A percentile compares a stretch with the other conserved stretches of the same genome.
These are phyloP conservation scores for Triglochin maritima DNA, from an alignment of 106 monocot genomes.

Conservation along the genomic window DNA sequence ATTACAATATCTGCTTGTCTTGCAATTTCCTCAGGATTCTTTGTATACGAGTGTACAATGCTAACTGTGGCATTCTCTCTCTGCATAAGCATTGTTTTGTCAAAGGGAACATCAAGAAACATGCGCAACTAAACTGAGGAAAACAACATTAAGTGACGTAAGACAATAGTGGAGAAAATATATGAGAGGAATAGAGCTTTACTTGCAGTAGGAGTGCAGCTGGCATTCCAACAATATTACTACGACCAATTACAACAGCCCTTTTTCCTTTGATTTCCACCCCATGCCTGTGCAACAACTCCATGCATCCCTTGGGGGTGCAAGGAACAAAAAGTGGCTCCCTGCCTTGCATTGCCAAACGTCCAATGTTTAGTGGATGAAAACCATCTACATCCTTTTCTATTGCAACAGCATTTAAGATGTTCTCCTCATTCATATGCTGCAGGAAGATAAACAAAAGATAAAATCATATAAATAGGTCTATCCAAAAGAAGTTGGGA, in stretches of 20 bases:
- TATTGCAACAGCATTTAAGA: constrained; percentile 63
- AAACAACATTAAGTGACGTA: constrained; percentile 1
- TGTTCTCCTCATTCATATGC: constrained; percentile 85
- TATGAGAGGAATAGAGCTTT: neutral
- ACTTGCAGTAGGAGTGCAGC: constrained; percentile 82
- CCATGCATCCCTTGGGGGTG: constrained; percentile 98
- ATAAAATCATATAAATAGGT: neutral
- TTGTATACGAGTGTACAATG: constrained; percentile 81
- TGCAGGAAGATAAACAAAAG: constrained; percentile 27
- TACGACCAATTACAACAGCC: constrained; percentile 90
- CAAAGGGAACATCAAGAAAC: neutral
- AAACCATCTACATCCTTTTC: constrained; percentile 99
- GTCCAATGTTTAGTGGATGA: constrained; percentile 89
- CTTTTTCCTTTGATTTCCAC: constrained; percentile 81
- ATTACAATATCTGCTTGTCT: constrained; percentile 88
- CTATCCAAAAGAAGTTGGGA: too few relatives aligned
- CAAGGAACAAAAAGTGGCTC: constrained; percentile 90
- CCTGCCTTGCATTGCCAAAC: constrained; percentile 90
- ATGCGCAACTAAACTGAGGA: neutral
- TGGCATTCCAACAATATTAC: constrained; percentile 97
- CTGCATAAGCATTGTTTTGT: constrained; percentile 19
- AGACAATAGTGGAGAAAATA: neutral
- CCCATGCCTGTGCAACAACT: constrained; percentile 53
- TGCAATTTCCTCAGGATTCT: constrained; percentile 82
- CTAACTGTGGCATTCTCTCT: constrained; percentile 81